These are phyloP conservation scores for Cystobasidium pallidum DNA, from an alignment of 1,284 basidiomycete genomes.

Conservation along the genomic window DNA sequence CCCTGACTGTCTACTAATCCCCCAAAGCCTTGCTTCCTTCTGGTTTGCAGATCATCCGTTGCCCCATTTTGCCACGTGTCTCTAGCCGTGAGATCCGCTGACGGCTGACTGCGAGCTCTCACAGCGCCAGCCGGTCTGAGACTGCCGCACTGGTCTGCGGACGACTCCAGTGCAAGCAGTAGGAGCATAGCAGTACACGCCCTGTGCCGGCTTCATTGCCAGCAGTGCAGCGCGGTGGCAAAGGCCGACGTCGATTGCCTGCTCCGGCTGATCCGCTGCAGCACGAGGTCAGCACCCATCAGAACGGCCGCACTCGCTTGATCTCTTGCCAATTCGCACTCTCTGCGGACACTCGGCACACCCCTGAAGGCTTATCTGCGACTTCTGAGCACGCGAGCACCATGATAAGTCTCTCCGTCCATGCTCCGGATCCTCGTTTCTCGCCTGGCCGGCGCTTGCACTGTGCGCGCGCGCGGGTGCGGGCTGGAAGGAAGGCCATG, in stretches of 20 bases:
- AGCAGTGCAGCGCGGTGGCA: neutral
- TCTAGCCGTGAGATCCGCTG: too few relatives aligned
- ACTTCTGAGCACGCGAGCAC: neutral
- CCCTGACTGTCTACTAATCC: neutral
- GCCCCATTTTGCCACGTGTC: too few relatives aligned
- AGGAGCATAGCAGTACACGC: neutral
- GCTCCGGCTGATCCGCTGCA: neutral
- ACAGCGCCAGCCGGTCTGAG: too few relatives aligned
- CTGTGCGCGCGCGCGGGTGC: neutral
- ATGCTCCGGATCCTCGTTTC: neutral
- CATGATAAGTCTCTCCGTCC: constrained; percentile 40
- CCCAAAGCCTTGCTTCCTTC: too few relatives aligned
- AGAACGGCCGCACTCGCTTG: too few relatives aligned
- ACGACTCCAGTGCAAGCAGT: too few relatives aligned
- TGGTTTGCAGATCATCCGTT: neutral
- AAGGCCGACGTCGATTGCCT: neutral
- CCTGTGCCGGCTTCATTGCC: neutral
- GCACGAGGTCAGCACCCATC: too few relatives aligned
- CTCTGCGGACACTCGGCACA: neutral
- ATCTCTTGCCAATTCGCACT: constrained; percentile 3
- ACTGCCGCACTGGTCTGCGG: too few relatives aligned
- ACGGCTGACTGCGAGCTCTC: too few relatives aligned
- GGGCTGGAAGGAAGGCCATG: neutral
- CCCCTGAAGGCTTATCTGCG: neutral
- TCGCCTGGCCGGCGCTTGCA: neutral